Evolutionary conservation across 768 basidiomycete species (phyloP), one percentile per base, ranked within the genome.

Genomic region (Mycena albidolilacea): DNA sequence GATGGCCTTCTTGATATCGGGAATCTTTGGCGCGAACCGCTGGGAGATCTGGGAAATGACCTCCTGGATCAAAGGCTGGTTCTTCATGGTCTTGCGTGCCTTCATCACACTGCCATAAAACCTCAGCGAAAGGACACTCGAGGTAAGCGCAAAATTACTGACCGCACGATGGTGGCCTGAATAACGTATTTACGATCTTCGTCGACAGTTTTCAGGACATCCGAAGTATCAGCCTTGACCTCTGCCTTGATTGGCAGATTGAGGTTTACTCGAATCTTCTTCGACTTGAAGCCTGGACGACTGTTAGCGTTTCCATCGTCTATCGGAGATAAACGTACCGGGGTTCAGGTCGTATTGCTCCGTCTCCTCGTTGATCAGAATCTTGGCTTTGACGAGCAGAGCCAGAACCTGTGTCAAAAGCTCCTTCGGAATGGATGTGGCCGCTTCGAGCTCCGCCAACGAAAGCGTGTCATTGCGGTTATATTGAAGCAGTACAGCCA

Each of bases 1-100:
- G 71, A 98, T 97, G 4, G 95, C 95, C 91, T 97, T 97, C 84
- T 99, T 99, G 85, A 99, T 97, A 80, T 98, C 97, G 3, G 95
- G 92, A 64, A 98, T 95, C 86, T 96, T 97, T 30, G 97, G 97
- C 9, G 93, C 90, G 82, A 97, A 97, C 64, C 96, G 90, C 77
- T 93, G 90, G 9, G 94, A 92, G 76, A 97, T 94, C 81, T 96
- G 95, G 12, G 93, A 92, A 75, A 95, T 95, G 72, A 97, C 95
- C 79, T 97, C 96, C 78, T 93, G 92, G 75, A 97, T 96, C 77
- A 97, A 82, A 0, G 91, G 87, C 78, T 97, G 95, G 83, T 97
- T 96, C 88, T 97, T 97, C 92, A 97, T 93, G 74, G 93, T 94
- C 89, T 96, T 96, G 43, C 95, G 90, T 37, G 96, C 95, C 84